Evolutionary conservation across 176 grass and related monocot species (phyloP), one percentile per base, ranked within the genome.

Genomic region (Aegilops longissima): DNA sequence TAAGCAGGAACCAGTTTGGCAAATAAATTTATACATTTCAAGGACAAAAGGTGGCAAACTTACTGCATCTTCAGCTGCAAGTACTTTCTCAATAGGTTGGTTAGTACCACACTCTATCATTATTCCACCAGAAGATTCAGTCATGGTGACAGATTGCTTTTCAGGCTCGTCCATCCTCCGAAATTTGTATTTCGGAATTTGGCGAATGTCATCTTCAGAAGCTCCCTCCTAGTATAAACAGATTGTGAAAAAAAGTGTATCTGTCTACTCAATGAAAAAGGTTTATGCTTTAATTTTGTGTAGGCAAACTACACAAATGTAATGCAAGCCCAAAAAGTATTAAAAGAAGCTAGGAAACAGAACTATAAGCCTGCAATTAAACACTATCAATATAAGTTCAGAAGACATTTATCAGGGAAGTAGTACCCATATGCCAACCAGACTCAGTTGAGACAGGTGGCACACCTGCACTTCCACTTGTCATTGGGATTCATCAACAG

Each of bases 51-150:
- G 16, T 66, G 29, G 21, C 38, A 2, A 85, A 85, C 72, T 89
- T 91, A 97, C 95, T 9, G 95, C 95, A 90, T 97, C 95, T 77
- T 97, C 95, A 44, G 70, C 82, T 63, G 70, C 84, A 91, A 97
- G 84, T 62, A 77, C 83, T 79, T 91, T 90, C 84, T 91, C 88
- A 61, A 80, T 86, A 23, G 92, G 88, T 82, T 88, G 92, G 73
- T 93, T 87, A 65, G 86, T 91, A 33, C 88, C 87, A 45, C 80
- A 82, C 16, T 93, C 92, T 79, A 80, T 89, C 89, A 94, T 91
- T 72, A 88, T 87, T 66, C 86, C 88, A 86, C 89, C 92, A 69
- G 79, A 89, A 89, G 80, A 61, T 67, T 45, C 88, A 67, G 11
- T 73, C 24, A 36, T 33, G 61, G 9, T 40, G 29, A 56, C 61